Evolutionary conservation across 73 alveolate genomes (phyloP).

Genomic region (Paramecium octaurelia): DNA sequence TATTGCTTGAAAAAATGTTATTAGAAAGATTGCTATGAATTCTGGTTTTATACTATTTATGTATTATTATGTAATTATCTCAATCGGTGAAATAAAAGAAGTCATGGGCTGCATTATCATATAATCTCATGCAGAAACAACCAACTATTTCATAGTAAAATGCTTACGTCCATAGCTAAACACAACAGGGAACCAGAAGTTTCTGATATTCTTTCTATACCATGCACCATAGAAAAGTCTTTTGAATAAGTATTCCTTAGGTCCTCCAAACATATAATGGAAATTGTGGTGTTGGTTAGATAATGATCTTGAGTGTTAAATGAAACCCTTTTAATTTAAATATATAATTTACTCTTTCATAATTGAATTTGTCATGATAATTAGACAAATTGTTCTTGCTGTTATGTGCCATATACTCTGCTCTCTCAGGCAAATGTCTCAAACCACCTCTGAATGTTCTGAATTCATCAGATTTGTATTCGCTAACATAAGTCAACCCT

Average conservation of each 20-base stretch:
- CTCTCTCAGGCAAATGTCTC: conserved; percentile 53
- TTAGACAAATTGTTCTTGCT: conserved; percentile 37
- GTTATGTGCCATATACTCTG: neutral
- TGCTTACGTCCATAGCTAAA: conserved; percentile 49
- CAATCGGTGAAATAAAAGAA: conserved; percentile 64
- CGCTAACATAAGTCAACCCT: conserved; percentile 43
- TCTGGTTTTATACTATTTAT: conserved; percentile 12
- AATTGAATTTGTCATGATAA: conserved; percentile 58
- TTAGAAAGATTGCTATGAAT: conserved; percentile 12
- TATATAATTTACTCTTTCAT: conserved; percentile 50
- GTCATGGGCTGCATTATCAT: conserved; percentile 60
- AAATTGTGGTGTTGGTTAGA: conserved; percentile 48
- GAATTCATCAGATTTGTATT: conserved; percentile 59
- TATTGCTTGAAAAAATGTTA: neutral
- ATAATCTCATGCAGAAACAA: conserved; percentile 63
- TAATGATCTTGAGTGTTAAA: conserved; percentile 60
- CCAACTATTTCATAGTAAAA: conserved; percentile 28
- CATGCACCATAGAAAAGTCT: conserved; percentile 57
- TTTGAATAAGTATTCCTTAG: conserved; percentile 44
- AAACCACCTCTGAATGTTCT: conserved; percentile 65
- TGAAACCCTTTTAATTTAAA: conserved; percentile 47
- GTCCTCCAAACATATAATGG: conserved; percentile 64
- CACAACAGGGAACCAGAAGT: conserved; percentile 64
- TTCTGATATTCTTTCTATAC: conserved; percentile 62
- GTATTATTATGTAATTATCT: neutral